Percentiles rank a stretch among this genome's conserved stretches.
Conservation (phyloP, 306 rosid genomes). For the Trichosanthes truncata region DNA sequence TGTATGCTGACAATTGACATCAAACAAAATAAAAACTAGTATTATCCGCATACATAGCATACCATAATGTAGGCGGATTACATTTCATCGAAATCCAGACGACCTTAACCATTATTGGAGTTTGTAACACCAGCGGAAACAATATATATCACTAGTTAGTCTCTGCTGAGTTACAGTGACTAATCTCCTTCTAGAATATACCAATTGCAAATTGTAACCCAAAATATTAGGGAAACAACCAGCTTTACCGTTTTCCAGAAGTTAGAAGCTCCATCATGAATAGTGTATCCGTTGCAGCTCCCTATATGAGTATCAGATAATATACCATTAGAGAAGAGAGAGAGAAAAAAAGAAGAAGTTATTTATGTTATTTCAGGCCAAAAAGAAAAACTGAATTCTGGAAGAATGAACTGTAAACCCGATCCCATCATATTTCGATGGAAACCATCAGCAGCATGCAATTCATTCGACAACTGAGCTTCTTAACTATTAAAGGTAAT, state of each 20-base stretch:
- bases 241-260: neutral
- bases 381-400: neutral
- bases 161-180: neutral
- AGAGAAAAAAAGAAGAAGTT: neutral
- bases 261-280: slow-evolving; percentile 4
- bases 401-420: slow-evolving; percentile 2
- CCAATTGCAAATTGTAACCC: slow-evolving; percentile 9
- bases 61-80: neutral
- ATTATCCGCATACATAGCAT: neutral
- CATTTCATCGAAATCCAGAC: neutral
- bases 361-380: slow-evolving; percentile 4
- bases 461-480: slow-evolving; percentile 20
- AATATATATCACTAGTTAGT: neutral
- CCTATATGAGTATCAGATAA: neutral
- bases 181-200: neutral
- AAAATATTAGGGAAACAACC: slow-evolving; percentile 14
- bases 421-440: neutral
- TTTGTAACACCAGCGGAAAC: neutral
- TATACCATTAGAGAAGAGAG: neutral
- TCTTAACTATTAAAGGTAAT: slow-evolving; percentile 39
- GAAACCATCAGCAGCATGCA: neutral
- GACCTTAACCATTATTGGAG: slow-evolving; percentile 3
- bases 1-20: slow-evolving; percentile 5
- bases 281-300: neutral
- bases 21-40: neutral